phyloP scores from a whole-genome alignment of 176 grass and related monocot genomes.

The Musa schizocarpa region DNA sequence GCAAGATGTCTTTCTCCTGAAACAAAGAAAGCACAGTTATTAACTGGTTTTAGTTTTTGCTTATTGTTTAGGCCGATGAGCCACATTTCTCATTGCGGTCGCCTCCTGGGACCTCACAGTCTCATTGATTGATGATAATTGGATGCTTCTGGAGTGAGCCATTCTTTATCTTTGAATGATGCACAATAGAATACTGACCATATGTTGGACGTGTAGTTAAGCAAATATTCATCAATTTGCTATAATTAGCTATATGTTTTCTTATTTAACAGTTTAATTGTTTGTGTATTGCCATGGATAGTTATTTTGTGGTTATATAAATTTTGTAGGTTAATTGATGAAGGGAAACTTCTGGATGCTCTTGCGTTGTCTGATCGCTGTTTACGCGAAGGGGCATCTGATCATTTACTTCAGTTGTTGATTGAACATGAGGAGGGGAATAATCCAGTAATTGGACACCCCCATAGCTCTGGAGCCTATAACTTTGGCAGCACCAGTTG shows the following conservation, averaged over 20 bases:
- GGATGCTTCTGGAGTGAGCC: too few species aligned
- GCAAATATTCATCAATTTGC: background rate
- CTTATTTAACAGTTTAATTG: background rate
- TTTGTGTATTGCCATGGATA: constrained; percentile 14
- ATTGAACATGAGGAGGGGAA: constrained; percentile 54
- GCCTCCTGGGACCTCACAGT: too few species aligned
- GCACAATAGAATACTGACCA: too few species aligned
- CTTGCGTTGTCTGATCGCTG: constrained; percentile 89
- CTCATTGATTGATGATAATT: too few species aligned
- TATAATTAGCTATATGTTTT: background rate
- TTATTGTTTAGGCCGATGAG: too few species aligned
- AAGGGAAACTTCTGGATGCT: constrained; percentile 93
- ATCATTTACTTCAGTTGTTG: constrained; percentile 77
- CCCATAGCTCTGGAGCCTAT: constrained; percentile 26
- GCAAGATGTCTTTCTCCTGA: too few species aligned
- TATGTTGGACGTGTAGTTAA: too few species aligned
- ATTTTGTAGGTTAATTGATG: constrained; percentile 79
- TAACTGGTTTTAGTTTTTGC: too few species aligned
- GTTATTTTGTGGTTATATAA: constrained; percentile 22
- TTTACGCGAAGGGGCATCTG: constrained; percentile 82
- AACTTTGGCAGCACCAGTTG: constrained; percentile 58
- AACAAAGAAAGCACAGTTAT: too few species aligned
- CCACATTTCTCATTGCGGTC: too few species aligned
- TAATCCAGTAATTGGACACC: constrained; percentile 30
- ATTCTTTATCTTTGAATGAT: too few species aligned